A percentile compares a stretch with the other conserved stretches of the same genome.
Conservation (phyloP, 371 early-diverging fungal genomes). For the Mucor piriformis region DNA sequence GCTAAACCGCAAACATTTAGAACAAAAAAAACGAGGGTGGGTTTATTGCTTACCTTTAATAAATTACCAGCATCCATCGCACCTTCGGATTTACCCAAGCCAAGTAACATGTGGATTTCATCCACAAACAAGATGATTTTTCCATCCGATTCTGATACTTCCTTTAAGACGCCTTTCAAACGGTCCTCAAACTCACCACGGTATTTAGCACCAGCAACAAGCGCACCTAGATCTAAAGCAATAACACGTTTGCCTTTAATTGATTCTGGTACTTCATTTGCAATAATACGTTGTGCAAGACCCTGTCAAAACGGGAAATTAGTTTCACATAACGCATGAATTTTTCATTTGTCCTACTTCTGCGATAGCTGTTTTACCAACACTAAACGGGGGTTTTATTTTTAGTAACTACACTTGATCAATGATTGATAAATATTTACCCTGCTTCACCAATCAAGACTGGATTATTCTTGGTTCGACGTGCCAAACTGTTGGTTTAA, state of each 20-base stretch:
- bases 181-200: slow-evolving; percentile 90
- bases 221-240: slow-evolving; percentile 76
- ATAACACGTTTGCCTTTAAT: slow-evolving; percentile 75
- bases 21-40: background rate
- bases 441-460: slow-evolving; percentile 86
- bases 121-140: slow-evolving; percentile 86
- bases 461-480: slow-evolving; percentile 91
- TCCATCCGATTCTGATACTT: slow-evolving; percentile 72
- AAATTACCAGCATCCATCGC: slow-evolving; percentile 83
- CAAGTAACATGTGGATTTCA: slow-evolving; percentile 83
- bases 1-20: slow-evolving; percentile 41
- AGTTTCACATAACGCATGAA: background rate
- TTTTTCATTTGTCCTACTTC: slow-evolving; percentile 30
- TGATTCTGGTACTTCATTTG: slow-evolving; percentile 80
- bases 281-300: slow-evolving; percentile 80
- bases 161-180: slow-evolving; percentile 74
- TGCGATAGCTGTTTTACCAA: slow-evolving; percentile 65
- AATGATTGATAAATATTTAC: too few species aligned
- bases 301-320: slow-evolving; percentile 47
- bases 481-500: slow-evolving; percentile 46
- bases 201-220: slow-evolving; percentile 83
- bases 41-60: slow-evolving; percentile 63
- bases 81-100: slow-evolving; percentile 79
- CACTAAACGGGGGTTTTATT: slow-evolving; percentile 33
- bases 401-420: too few species aligned